Percentiles rank a stretch among this genome's conserved stretches.
Conservation (phyloP, 345 rosid species). For the Jatropha curcas region DNA sequence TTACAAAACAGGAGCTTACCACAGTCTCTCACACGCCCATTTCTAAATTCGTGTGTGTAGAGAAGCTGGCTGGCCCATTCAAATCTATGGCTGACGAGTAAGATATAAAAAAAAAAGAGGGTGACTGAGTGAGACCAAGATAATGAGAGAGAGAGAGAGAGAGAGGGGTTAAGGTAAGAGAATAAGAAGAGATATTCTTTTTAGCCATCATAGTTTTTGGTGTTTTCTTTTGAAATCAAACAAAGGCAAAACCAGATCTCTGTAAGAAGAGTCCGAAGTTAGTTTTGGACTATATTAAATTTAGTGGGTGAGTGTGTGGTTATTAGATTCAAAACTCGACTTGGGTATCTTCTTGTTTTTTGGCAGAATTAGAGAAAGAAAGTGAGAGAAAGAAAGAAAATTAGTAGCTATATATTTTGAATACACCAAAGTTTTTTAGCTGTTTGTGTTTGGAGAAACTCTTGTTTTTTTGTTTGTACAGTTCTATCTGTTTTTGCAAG, state of each 20-base stretch:
- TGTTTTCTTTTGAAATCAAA: conserved; percentile 44
- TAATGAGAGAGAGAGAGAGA: conserved; percentile 23
- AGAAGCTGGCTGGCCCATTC: conserved; percentile 16
- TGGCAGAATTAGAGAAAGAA: conserved; percentile 53
- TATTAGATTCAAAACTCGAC: conserved; percentile 42
- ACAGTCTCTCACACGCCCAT: not conserved
- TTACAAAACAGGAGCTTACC: not conserved
- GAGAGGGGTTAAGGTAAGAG: not conserved
- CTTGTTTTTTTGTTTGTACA: conserved; percentile 42
- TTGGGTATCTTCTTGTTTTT: conserved; percentile 61
- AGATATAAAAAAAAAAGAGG: not conserved
- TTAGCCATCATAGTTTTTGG: conserved; percentile 32
- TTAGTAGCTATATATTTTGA: conserved; percentile 35
- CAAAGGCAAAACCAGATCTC: conserved; percentile 44
- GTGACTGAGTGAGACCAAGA: conserved; percentile 19
- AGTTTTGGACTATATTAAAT: conserved; percentile 28
- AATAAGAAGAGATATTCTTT: conserved; percentile 29
- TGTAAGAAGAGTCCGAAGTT: conserved; percentile 46
- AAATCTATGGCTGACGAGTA: conserved; percentile 9
- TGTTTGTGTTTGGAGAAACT: conserved; percentile 52
- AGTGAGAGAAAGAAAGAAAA: no score
- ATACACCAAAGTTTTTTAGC: conserved; percentile 48
- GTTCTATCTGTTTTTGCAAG: conserved; percentile 38
- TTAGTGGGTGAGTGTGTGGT: conserved; percentile 26
- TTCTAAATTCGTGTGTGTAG: not conserved